These are phyloP conservation scores for Guadua angustifolia DNA, from an alignment of 176 grass and related monocot genomes.

Conservation along the genomic window DNA sequence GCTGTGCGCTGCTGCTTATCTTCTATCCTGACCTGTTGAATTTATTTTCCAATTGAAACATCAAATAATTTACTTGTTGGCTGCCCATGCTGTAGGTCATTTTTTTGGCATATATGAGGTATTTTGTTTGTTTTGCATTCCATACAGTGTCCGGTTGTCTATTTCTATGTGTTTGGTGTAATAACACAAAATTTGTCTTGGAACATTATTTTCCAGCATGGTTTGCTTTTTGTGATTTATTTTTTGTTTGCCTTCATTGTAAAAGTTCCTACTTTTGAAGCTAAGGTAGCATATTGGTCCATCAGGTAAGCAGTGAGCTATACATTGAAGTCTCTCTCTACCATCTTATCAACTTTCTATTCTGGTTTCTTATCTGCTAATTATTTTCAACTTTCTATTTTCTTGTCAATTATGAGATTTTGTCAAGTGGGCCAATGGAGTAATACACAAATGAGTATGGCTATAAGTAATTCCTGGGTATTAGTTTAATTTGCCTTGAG, in stretches of 20 bases:
- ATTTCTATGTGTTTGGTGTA: neutral
- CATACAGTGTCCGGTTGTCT: neutral
- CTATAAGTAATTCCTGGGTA: slow-evolving; percentile 99
- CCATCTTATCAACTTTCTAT: neutral
- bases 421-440: neutral
- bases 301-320: slow-evolving; percentile 23
- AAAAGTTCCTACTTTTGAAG: slow-evolving; percentile 2
- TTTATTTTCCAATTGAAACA: neutral
- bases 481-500: slow-evolving; percentile 32
- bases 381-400: slow-evolving; percentile 23
- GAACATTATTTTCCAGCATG: neutral
- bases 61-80: neutral
- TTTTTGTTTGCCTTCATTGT: neutral
- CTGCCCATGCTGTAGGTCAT: neutral
- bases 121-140: neutral
- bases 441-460: slow-evolving; percentile 23
- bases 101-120: neutral
- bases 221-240: neutral
- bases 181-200: neutral
- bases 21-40: neutral
- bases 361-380: slow-evolving; percentile 6
- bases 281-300: neutral
- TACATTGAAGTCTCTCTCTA: neutral
- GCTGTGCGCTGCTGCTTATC: neutral
- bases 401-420: neutral